Conservation (phyloP, 768 basidiomycete genomes). For the Tephrocybe sp. region DNA sequence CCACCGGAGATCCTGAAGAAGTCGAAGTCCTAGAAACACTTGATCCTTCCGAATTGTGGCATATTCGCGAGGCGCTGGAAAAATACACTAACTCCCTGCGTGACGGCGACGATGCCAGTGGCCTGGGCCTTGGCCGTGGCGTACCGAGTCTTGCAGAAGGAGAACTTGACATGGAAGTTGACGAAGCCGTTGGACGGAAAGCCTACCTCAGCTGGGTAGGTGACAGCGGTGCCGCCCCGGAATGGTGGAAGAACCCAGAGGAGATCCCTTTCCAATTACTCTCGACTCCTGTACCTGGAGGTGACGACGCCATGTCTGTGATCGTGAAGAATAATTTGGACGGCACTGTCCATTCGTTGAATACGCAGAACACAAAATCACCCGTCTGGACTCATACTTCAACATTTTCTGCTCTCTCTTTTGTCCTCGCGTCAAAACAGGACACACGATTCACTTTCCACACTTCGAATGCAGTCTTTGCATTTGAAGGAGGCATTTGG, state of each 20-base stretch:
- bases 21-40: conserved; percentile 85
- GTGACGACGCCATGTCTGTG: conserved; percentile 37
- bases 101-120: conserved; percentile 58
- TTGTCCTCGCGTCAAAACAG: conserved; percentile 91
- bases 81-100: conserved; percentile 76
- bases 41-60: conserved; percentile 78
- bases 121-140: conserved; percentile 62
- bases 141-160: conserved; percentile 83
- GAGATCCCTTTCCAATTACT: conserved; percentile 52
- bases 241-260: conserved; percentile 36
- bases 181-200: conserved; percentile 66
- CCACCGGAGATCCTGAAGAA: conserved; percentile 45
- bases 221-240: conserved; percentile 44
- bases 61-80: conserved; percentile 79
- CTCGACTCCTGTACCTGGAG: conserved; percentile 71
- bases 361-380: conserved; percentile 18
- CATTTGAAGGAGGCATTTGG: conserved; percentile 77
- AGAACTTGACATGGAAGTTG: conserved; percentile 91
- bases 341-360: conserved; percentile 60
- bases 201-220: conserved; percentile 69
- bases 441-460: conserved; percentile 90
- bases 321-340: conserved; percentile 75
- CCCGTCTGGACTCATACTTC: conserved; percentile 69
- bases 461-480: conserved; percentile 58
- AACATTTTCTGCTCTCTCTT: conserved; percentile 90